Base-by-base conservation (phyloP, 148 eudicot species). In the Vaccinium myrtillus region DNA sequence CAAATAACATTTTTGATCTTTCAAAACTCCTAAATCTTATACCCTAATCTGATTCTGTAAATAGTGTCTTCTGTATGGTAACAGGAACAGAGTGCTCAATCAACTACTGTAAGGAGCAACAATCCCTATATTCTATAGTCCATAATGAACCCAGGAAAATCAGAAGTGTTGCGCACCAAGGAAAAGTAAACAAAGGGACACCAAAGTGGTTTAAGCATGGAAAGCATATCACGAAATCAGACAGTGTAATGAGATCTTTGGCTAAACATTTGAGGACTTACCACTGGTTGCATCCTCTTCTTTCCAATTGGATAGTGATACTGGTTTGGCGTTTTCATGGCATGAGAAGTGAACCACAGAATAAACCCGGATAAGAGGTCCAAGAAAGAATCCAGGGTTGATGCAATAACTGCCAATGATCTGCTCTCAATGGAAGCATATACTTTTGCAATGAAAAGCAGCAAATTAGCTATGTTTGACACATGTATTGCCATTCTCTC, bases 201-300 rank as follows among this genome's bases (percentile, higher is more conserved):
- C n/a, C 61, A 8, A 19, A 16, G 49, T 30, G 25, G 49, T 50
- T 78, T 12, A 79, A 79, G 81, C 48, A 30, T 30, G 48, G 19
- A 78, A 78, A 50, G 18, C 25, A 18, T 30, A 30, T 55, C 67
- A 56, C 4, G 7, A 78, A 54, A 9, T 78, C 63, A 78, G 46
- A 30, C 39, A 56, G 30, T 53, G 81, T 77, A 27, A 19, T 19
- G 50, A 32, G 39, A 8, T 6, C 21, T 18, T n/a, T 79, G 70
- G 67, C 11, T 32, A 58, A 79, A 25, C 11, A 27, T 85, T 80
- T 19, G 19, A 86, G 71, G 19, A 49, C 88, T 84, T 83, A 91
- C 93, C 87, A 91, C 90, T 30, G 92, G 92, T 59, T 91, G 92
- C 92, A 91, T 91, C 71, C 92, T 46, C 50, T 83, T 91, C 87